Evolutionary conservation across 2,329 filamentous ascomycete genomes (phyloP).

Genomic region (Penicillium sp.): DNA sequence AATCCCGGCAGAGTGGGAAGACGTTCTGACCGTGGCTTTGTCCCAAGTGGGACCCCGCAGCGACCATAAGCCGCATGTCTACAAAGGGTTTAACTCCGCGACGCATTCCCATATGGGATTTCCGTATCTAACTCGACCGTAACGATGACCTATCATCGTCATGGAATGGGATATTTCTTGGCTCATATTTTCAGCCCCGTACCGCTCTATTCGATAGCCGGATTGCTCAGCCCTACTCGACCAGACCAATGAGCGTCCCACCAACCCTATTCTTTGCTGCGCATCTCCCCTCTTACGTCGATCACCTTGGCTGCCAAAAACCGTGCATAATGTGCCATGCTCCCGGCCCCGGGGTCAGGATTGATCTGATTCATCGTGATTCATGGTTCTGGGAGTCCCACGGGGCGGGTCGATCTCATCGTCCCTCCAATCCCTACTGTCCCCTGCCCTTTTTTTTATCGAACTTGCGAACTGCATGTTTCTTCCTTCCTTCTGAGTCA

Average conservation of each 20-base stretch:
- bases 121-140: background rate
- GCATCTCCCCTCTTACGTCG: conserved; percentile 6
- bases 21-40: background rate
- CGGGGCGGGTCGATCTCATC: conserved; percentile 1
- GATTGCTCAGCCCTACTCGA: conserved; percentile 15
- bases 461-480: background rate
- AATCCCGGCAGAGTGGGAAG: background rate
- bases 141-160: background rate
- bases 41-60: background rate
- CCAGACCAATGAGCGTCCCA: background rate
- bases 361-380: conserved; percentile 15
- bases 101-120: background rate
- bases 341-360: background rate
- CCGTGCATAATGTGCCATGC: conserved; percentile 6
- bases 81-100: conserved; percentile 13
- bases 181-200: background rate
- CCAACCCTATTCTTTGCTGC: background rate
- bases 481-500: conserved; percentile 7
- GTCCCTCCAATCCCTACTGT: background rate
- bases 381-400: conserved; percentile 2
- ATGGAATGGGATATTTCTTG: background rate
- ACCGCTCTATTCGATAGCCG: background rate
- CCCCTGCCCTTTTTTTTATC: background rate
- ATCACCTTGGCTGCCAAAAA: conserved; percentile 7
- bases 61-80: background rate